Evolutionary conservation across 2,329 filamentous ascomycete species (phyloP).

Genomic region (Ophiobolus disseminans): DNA sequence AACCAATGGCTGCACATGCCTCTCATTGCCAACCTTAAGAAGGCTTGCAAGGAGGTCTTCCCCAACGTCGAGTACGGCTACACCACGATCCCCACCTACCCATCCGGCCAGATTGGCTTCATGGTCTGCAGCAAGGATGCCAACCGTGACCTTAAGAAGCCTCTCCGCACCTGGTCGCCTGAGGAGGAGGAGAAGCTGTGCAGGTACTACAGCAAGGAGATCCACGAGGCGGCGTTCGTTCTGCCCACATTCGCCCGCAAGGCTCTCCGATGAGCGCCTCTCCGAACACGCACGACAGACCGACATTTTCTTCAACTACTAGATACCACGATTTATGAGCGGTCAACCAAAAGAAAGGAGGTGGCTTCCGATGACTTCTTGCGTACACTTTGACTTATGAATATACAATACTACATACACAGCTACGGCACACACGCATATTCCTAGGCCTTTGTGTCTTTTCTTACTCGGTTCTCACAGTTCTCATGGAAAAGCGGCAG

Average conservation of each 20-base stretch:
- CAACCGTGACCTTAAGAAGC: constrained; percentile 81
- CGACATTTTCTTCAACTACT: constrained; percentile 21
- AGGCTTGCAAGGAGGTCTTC: constrained; percentile 95
- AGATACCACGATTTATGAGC: constrained; percentile 44
- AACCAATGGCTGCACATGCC: constrained; percentile 99
- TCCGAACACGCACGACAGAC: constrained; percentile 1
- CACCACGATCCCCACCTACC: constrained; percentile 99
- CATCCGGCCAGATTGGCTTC: constrained; percentile 98
- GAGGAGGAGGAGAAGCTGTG: constrained; percentile 94
- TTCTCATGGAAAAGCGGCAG: constrained; percentile 6
- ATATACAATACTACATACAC: background rate
- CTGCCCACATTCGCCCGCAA: constrained; percentile 93
- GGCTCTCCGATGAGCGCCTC: constrained; percentile 57
- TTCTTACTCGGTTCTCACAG: background rate
- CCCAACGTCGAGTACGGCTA: constrained; percentile 97
- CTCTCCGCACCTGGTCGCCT: constrained; percentile 77
- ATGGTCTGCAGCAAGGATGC: constrained; percentile 99
- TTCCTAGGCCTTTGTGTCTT: background rate
- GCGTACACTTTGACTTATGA: background rate
- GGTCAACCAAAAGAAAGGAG: constrained; percentile 30
- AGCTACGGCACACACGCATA: background rate
- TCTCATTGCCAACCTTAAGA: constrained; percentile 93
- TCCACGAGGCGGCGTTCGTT: constrained; percentile 93
- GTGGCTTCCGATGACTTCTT: background rate
- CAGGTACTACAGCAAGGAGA: constrained; percentile 96